Evolutionary conservation across 2,329 filamentous ascomycete species (phyloP).

Genomic region (Calonectria pseudoreteaudii): DNA sequence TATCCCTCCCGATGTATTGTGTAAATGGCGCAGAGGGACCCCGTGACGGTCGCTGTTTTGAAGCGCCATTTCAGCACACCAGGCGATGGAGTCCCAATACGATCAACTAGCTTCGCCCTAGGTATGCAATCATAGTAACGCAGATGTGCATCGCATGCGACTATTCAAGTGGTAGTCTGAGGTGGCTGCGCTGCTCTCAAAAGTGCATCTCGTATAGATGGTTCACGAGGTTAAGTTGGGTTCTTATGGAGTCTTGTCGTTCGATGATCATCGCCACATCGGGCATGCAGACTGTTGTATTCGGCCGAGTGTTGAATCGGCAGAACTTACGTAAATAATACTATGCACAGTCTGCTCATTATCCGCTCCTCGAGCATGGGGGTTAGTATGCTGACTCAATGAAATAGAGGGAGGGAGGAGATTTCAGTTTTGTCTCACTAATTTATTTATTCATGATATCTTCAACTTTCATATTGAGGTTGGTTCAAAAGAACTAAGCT

Average conservation of each 20-base stretch:
- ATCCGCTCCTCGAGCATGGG: too few species aligned
- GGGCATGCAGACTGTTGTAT: not conserved
- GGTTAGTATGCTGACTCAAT: not conserved
- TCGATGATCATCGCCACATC: not conserved
- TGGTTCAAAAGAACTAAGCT: not conserved
- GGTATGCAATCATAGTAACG: not conserved
- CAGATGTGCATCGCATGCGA: conserved; percentile 33
- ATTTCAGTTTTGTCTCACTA: not conserved
- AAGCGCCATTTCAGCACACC: not conserved
- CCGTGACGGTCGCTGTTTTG: not conserved
- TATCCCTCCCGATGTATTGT: not conserved
- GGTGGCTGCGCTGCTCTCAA: not conserved
- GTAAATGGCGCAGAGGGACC: not conserved
- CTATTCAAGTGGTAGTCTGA: conserved; percentile 13
- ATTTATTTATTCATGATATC: not conserved
- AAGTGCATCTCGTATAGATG: conserved; percentile 4
- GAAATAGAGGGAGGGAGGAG: not conserved
- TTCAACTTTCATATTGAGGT: not conserved
- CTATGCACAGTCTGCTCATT: too few species aligned
- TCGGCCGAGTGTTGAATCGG: not conserved
- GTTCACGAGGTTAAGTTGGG: not conserved
- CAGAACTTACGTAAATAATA: not conserved
- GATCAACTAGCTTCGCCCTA: not conserved
- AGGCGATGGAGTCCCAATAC: not conserved
- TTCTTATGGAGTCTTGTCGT: not conserved